These are phyloP conservation scores for Jacaranda mimosifolia DNA, from an alignment of 257 asterid species.

Conservation along the genomic window DNA sequence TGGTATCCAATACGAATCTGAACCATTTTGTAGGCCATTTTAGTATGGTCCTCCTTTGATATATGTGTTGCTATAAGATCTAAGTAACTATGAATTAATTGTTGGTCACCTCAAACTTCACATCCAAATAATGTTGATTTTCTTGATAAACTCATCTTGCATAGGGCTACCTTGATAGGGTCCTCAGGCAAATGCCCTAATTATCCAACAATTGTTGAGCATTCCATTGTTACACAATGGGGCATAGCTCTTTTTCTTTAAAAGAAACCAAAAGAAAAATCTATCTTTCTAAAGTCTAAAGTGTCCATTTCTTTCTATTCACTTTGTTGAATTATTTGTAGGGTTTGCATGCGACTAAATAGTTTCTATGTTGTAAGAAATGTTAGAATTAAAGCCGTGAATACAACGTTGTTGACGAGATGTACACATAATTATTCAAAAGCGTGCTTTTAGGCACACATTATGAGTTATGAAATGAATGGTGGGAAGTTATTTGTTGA, in stretches of 20 bases:
- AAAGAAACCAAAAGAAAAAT: background rate
- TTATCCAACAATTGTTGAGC: conserved; percentile 40
- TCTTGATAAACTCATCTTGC: background rate
- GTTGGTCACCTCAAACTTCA: too few species aligned
- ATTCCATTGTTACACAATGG: conserved; percentile 19
- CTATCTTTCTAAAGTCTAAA: background rate
- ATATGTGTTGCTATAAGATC: too few species aligned
- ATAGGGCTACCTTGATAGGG: conserved; percentile 11
- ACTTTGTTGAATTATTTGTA: background rate
- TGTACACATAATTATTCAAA: background rate
- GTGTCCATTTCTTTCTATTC: conserved; percentile 14
- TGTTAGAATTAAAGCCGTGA: background rate
- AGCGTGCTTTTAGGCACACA: background rate
- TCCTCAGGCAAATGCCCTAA: conserved; percentile 24
- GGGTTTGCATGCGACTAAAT: background rate
- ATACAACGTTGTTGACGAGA: background rate
- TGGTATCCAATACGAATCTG: too few species aligned
- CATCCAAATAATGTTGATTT: too few species aligned
- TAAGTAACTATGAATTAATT: too few species aligned
- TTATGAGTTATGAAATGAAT: background rate
- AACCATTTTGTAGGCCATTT: too few species aligned
- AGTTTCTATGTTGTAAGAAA: background rate
- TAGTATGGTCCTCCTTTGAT: too few species aligned
- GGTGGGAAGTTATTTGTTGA: conserved; percentile 25
- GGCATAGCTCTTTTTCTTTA: background rate